Evolutionary conservation across 2,329 filamentous ascomycete species (phyloP), one percentile per base, ranked within the genome.

Genomic region (Aspergillus aculeatinus): DNA sequence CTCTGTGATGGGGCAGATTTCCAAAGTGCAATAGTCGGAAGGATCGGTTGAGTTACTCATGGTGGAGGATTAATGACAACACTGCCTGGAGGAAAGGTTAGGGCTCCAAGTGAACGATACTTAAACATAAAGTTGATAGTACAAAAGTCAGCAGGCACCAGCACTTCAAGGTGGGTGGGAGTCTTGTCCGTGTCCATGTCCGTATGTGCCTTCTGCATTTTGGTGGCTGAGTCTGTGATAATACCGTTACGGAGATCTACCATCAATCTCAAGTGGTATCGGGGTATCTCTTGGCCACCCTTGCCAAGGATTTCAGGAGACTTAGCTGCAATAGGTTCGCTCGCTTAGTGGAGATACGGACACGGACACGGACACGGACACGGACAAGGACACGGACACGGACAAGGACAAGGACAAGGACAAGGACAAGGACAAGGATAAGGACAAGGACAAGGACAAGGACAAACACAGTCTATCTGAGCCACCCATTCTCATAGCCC

Each of bases 1-100:
- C 39, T 61, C 63, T 25, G 48, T 55, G 25, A 79, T 59, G 0
- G 74, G 69, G 58, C 78, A 80, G 9, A 70, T 74, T 2, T 68
- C 66, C 27, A 77, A 51, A 10, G 74, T 78, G 65, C 77, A 79
- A 53, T 69, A 63, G 23, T 66, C 59, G 4, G 61, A 51, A 21
- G n/a, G 49, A 21, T 35, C 21, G 14, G 48, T 42, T n/a, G 35
- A 31, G 14, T 42, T 54, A 35, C 21, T 54, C 21, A 29, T 54
- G 2, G 19, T 54, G 4, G 16, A 14, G 29, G 39, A 23, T 11
- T 54, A 33, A 44, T 44, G 51, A 47, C 27, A 19, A 35, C 12
- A 54, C 42, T 23, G 51, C 23, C 19, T 16, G 23, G 33, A 54
- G 31, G 11, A 12, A 33, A 33, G 31, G 2, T 35, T 35, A 35